These are phyloP conservation scores for Orbilia brochopaga DNA, from an alignment of 2,329 filamentous ascomycete species.

Conservation along the genomic window DNA sequence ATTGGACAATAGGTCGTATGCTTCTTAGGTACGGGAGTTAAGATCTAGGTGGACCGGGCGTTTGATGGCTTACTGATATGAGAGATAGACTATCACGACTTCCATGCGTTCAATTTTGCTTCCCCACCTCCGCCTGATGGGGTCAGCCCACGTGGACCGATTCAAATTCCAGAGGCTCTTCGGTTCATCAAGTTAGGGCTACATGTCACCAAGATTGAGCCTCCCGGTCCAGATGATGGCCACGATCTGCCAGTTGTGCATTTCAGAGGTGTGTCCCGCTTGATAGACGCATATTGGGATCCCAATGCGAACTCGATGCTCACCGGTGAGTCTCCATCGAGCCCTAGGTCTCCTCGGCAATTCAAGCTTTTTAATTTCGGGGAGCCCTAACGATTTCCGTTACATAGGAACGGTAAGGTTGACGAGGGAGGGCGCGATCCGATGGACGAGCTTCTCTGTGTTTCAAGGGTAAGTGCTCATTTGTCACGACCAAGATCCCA, in stretches of 20 bases:
- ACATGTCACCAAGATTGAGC: constrained; percentile 67
- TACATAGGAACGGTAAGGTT: constrained; percentile 66
- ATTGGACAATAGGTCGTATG: constrained; percentile 58
- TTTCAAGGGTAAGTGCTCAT: constrained; percentile 61
- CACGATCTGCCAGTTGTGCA: constrained; percentile 69
- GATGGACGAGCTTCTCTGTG: constrained; percentile 74
- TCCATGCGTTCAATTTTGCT: constrained; percentile 75
- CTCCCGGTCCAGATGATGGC: constrained; percentile 66
- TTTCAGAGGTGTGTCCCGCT: constrained; percentile 69
- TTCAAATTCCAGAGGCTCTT: constrained; percentile 70
- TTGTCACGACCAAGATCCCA: no score
- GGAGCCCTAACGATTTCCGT: constrained; percentile 33
- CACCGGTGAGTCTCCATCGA: constrained; percentile 62
- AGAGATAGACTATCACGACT: constrained; percentile 73
- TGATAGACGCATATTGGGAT: constrained; percentile 70
- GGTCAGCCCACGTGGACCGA: constrained; percentile 63
- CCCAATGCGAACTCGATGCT: constrained; percentile 72
- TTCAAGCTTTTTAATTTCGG: constrained; percentile 23
- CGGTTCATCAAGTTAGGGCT: constrained; percentile 74
- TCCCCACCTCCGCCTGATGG: constrained; percentile 58
- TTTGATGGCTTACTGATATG: constrained; percentile 56
- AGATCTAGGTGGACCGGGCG: constrained; percentile 58
- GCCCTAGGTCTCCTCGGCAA: constrained; percentile 36
- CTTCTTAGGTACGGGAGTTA: constrained; percentile 57
- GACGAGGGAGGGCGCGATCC: constrained; percentile 73